Percentiles rank a stretch among this genome's conserved stretches.
phyloP scores from a whole-genome alignment of 208 protist genomes.

The Trypanosoma theileri region DNA sequence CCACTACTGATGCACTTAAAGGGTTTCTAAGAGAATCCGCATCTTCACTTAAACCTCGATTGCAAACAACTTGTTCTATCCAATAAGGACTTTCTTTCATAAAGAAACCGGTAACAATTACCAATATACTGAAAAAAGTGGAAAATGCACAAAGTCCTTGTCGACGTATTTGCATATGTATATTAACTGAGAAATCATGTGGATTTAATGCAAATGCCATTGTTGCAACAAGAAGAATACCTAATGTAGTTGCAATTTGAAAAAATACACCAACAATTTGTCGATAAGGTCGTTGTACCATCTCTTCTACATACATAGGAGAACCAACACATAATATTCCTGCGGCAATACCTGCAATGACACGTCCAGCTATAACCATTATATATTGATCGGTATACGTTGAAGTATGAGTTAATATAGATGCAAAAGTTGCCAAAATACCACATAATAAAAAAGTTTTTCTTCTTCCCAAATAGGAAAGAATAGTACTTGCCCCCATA shows the following conservation, averaged over 20 bases:
- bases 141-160: conserved; percentile 28
- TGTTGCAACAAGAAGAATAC: conserved; percentile 32
- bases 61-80: background rate
- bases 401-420: conserved; percentile 30
- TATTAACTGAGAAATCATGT: conserved; percentile 23
- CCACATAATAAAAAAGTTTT: conserved; percentile 37
- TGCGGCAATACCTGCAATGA: conserved; percentile 34
- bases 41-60: background rate
- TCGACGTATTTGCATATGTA: conserved; percentile 33
- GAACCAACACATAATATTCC: conserved; percentile 28
- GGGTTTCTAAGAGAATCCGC: background rate
- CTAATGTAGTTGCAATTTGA: conserved; percentile 36
- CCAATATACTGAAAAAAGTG: conserved; percentile 23
- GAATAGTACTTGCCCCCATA: conserved; percentile 14
- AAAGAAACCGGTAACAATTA: conserved; percentile 9
- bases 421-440: conserved; percentile 9
- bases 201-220: conserved; percentile 31
- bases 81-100: conserved; percentile 19
- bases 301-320: conserved; percentile 37
- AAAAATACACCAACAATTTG: conserved; percentile 39
- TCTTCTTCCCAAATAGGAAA: conserved; percentile 23
- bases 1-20: background rate
- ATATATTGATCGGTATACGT: conserved; percentile 31
- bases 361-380: conserved; percentile 32
- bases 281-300: conserved; percentile 18